Base-by-base conservation (phyloP, 768 basidiomycete species). In the Lyophyllum shimeji region DNA sequence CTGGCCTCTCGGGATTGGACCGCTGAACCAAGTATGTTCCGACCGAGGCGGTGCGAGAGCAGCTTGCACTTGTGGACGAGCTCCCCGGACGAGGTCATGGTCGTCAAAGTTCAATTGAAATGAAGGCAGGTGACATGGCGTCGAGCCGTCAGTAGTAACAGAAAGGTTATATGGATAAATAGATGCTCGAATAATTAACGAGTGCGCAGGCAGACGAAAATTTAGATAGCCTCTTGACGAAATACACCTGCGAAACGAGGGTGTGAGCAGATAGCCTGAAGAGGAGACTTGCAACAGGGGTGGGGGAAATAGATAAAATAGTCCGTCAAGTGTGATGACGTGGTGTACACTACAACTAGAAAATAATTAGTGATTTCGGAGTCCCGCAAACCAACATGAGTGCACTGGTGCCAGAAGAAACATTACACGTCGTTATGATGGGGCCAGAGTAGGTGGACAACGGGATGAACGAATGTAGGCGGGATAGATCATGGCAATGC, bases 351-450 rank as follows among this genome's bases (percentile, higher is more conserved):
- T 29, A 52, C 33, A 31, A 39, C 20, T 17, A 18, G 11, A 11
- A 11, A 24, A 18, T 4, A 17, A 44, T 52, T 39, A 48, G 46
- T 27, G 33, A 47, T 54, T 47, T 25, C 42, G 9, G 43, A 9
- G 29, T 45, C 17, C 51, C 29, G 18, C 18, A 40, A 25, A 39
- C 7, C 33, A 15, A 42, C n/a, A 27, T n/a, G 20, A 27, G 17
- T 3, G 5, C 29, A 24, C 21, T 2, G n/a, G n/a, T n/a, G n/a
- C n/a, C 25, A 43, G 17, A 37, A 3, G 31, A 24, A 40, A 33
- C 31, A 39, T 52, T 51, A 52, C 37, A 48, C 40, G 50, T 47
- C 45, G 31, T 55, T 47, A 51, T 43, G 48, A 43, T 24, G 43
- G 45, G 4, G 25, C 18, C 15, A 29, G 46, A 48, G n/a, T 52